Conservation (phyloP, 108 stramenopile genomes). For the Cyclotella baltica region DNA sequence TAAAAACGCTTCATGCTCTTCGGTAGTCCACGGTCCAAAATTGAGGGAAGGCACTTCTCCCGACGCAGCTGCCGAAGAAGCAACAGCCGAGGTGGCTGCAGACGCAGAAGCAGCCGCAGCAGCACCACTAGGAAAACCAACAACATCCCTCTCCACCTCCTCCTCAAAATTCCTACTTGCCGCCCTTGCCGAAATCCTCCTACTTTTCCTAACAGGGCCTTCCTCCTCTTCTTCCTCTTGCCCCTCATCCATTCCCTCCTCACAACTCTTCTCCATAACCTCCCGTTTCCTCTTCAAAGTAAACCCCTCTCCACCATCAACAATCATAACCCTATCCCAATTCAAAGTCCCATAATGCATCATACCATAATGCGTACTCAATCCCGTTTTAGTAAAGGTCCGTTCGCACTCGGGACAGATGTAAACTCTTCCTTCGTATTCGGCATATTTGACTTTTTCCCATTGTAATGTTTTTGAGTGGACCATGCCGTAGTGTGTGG, state of each 20-base stretch:
- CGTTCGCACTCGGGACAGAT: constrained; percentile 34
- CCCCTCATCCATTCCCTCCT: not conserved
- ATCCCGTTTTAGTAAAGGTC: constrained; percentile 22
- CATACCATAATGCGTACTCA: constrained; percentile 38
- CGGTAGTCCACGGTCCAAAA: constrained; percentile 76
- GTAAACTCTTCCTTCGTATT: not conserved
- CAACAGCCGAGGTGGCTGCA: too few species aligned
- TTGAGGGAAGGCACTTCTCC: not conserved
- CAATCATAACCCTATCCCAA: constrained; percentile 12
- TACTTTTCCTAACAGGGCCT: not conserved
- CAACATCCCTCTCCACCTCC: not conserved
- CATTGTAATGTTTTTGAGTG: not conserved
- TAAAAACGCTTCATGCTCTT: constrained; percentile 93
- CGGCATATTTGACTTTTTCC: not conserved
- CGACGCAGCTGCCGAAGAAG: not conserved
- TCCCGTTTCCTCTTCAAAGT: not conserved
- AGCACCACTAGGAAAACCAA: not conserved
- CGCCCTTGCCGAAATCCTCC: not conserved
- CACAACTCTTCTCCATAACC: not conserved
- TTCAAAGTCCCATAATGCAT: constrained; percentile 20
- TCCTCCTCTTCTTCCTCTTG: not conserved
- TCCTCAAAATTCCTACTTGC: not conserved
- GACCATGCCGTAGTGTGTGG: constrained; percentile 7
- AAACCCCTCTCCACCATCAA: not conserved
- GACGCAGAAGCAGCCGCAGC: not conserved